Percentiles rank a stretch among this genome's conserved stretches.
Evolutionary conservation across 768 basidiomycete species (phyloP).

Genomic region (Candolleomyces eurysporus): DNA sequence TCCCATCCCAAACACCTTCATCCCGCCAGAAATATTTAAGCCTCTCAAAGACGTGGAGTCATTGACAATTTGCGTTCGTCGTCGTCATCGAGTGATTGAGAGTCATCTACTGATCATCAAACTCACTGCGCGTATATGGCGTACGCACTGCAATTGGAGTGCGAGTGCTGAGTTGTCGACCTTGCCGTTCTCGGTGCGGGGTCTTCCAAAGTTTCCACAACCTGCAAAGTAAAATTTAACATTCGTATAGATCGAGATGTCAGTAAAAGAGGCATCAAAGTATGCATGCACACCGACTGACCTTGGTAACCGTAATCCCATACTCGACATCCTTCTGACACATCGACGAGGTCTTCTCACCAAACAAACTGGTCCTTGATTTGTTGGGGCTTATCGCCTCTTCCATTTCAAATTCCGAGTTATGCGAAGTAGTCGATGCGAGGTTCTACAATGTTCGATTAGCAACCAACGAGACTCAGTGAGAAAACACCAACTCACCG

Average conservation of each 20-base stretch:
- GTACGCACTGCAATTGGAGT: background rate
- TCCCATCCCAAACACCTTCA: too few species aligned
- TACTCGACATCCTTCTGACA: slow-evolving; percentile 27
- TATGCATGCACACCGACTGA: slow-evolving; percentile 9
- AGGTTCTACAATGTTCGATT: background rate
- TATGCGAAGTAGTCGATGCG: background rate
- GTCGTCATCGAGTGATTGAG: too few species aligned
- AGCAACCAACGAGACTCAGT: background rate
- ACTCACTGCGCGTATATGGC: background rate
- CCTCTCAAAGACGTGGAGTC: too few species aligned
- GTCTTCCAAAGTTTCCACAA: slow-evolving; percentile 35
- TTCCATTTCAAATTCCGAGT: background rate
- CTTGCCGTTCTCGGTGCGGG: slow-evolving; percentile 10
- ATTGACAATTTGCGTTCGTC: too few species aligned
- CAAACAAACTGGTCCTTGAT: background rate
- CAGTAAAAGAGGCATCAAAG: background rate
- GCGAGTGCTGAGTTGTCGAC: background rate
- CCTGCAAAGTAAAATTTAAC: slow-evolving; percentile 18
- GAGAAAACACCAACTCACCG: background rate
- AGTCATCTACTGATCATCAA: too few species aligned
- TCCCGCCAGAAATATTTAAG: too few species aligned
- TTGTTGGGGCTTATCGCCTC: background rate
- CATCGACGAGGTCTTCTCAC: slow-evolving; percentile 1
- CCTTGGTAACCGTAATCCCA: slow-evolving; percentile 41
- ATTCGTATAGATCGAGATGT: background rate